Conservation (phyloP, 768 basidiomycete species). For the Rhizopogon vinicolor region DNA sequence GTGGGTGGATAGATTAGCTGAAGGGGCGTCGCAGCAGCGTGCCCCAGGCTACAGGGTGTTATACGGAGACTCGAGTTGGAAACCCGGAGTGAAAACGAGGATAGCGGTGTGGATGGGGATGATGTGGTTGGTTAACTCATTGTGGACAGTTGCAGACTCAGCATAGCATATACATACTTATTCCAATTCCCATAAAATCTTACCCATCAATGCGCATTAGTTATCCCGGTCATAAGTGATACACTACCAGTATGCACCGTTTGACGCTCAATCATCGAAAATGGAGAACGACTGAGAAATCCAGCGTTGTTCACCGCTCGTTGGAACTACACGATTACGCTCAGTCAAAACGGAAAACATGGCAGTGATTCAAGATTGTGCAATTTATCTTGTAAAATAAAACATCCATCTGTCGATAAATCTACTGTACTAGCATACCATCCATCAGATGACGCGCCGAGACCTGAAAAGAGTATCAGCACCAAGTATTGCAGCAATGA, state of each 20-base stretch:
- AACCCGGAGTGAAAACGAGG: constrained; percentile 39
- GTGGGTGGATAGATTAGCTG: constrained; percentile 50
- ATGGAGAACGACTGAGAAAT: neutral
- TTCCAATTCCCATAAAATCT: neutral
- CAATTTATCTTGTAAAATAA: too few species aligned
- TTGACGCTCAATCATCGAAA: neutral
- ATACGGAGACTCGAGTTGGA: constrained; percentile 25
- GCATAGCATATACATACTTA: constrained; percentile 1
- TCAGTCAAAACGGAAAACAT: too few species aligned
- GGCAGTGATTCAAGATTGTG: too few species aligned
- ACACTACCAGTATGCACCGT: too few species aligned
- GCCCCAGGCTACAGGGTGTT: constrained; percentile 26
- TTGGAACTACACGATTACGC: too few species aligned
- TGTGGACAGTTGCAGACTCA: constrained; percentile 42
- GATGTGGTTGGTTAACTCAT: constrained; percentile 64
- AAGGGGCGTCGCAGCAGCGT: constrained; percentile 19
- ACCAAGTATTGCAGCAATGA: constrained; percentile 3
- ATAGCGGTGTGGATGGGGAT: constrained; percentile 35
- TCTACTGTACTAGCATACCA: too few species aligned
- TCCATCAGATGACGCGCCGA: too few species aligned
- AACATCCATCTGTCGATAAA: too few species aligned
- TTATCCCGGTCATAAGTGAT: too few species aligned
- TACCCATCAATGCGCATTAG: neutral
- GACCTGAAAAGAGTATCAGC: constrained; percentile 14
- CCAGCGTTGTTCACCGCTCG: too few species aligned